Percentiles rank a stretch among this genome's conserved stretches.
Conservation (phyloP, 2,329 filamentous ascomycete species). For the Fusarium austroafricanum region DNA sequence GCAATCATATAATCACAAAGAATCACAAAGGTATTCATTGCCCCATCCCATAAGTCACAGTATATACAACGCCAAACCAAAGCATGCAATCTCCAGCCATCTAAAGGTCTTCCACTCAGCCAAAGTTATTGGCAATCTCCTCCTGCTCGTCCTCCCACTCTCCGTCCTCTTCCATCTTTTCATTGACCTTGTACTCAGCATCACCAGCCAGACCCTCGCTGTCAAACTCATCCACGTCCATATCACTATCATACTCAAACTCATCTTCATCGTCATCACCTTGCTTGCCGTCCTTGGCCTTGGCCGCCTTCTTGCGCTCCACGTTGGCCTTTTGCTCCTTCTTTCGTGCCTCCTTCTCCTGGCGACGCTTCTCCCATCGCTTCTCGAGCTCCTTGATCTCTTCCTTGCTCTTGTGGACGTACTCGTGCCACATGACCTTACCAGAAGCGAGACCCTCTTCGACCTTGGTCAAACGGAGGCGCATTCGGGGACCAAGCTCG, state of each 20-base stretch:
- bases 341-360: conserved; percentile 85
- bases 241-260: conserved; percentile 58
- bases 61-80: conserved; percentile 44
- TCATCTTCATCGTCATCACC: conserved; percentile 53
- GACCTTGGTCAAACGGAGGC: conserved; percentile 89
- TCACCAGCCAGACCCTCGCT: conserved; percentile 63
- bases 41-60: conserved; percentile 35
- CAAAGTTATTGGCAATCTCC: conserved; percentile 50
- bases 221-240: conserved; percentile 63
- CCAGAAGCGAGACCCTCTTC: conserved; percentile 93
- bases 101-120: conserved; percentile 22
- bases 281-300: conserved; percentile 56
- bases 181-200: conserved; percentile 62
- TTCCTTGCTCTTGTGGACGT: conserved; percentile 82
- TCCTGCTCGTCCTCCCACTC: conserved; percentile 66
- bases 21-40: conserved; percentile 43
- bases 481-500: conserved; percentile 92
- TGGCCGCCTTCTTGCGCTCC: conserved; percentile 77
- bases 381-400: conserved; percentile 84
- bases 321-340: conserved; percentile 90
- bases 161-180: conserved; percentile 61
- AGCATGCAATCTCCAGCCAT: conserved; percentile 28
- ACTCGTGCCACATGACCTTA: conserved; percentile 98
- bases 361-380: conserved; percentile 80
- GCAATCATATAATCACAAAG: conserved; percentile 3